These are phyloP conservation scores for Trichoderma sp. DNA, from an alignment of 2,329 filamentous ascomycete genomes.

Conservation along the genomic window DNA sequence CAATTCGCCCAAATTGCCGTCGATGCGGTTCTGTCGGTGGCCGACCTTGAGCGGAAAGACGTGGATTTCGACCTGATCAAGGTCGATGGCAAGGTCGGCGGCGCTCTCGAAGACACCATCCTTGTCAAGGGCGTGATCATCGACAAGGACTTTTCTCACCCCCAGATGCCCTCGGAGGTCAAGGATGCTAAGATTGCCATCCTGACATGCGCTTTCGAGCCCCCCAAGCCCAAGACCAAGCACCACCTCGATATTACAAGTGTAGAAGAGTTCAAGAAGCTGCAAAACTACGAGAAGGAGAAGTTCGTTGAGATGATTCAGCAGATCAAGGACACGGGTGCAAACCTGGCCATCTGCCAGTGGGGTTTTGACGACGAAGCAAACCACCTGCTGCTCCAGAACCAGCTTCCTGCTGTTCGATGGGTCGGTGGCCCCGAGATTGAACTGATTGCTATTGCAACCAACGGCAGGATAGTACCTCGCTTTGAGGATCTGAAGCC, in stretches of 20 bases:
- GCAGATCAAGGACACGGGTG: constrained; percentile 95
- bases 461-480: constrained; percentile 95
- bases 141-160: constrained; percentile 99
- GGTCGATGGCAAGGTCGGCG: constrained; percentile 97
- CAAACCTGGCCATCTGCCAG: constrained; percentile 97
- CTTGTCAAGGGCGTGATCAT: constrained; percentile 97
- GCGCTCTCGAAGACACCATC: constrained; percentile 85
- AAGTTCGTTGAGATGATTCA: constrained; percentile 99
- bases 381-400: constrained; percentile 94
- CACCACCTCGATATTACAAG: constrained; percentile 97
- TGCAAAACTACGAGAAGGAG: constrained; percentile 91
- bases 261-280: constrained; percentile 96
- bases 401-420: constrained; percentile 89
- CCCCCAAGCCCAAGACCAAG: constrained; percentile 99
- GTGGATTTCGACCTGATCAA: constrained; percentile 99
- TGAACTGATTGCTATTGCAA: constrained; percentile 96
- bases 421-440: constrained; percentile 99
- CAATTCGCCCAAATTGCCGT: constrained; percentile 97
- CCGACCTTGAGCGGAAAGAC: constrained; percentile 91
- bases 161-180: constrained; percentile 97
- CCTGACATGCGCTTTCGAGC: constrained; percentile 95
- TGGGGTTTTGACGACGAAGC: constrained; percentile 99
- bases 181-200: constrained; percentile 96
- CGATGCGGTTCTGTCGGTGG: constrained; percentile 93
- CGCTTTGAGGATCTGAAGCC: constrained; percentile 90